A percentile compares a stretch with the other conserved stretches of the same genome.
phyloP scores from a whole-genome alignment of 2,329 filamentous ascomycete genomes.

The Neopestalotiopsis clavispora region DNA sequence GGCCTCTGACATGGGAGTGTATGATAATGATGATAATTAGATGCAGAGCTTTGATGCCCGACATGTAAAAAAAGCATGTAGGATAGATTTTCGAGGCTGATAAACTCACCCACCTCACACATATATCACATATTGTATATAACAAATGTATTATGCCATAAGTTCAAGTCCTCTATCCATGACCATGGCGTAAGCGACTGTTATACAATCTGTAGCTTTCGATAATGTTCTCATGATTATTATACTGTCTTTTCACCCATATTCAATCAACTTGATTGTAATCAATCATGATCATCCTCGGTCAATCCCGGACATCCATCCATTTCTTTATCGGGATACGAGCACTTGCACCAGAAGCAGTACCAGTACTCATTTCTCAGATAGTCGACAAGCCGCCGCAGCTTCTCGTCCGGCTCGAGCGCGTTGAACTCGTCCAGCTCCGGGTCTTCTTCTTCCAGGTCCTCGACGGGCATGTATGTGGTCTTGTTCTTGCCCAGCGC shows the following conservation, averaged over 20 bases:
- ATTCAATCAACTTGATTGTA: not conserved
- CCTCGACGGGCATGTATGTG: conserved; percentile 65
- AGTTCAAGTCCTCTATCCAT: not conserved
- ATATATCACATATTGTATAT: not conserved
- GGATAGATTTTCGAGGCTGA: conserved; percentile 7
- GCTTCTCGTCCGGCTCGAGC: conserved; percentile 67
- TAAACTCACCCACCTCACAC: not conserved
- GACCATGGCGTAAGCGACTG: not conserved
- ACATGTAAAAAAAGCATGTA: conserved; percentile 4
- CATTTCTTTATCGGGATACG: conserved; percentile 75
- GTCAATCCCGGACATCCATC: conserved; percentile 87
- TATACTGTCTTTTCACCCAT: not conserved
- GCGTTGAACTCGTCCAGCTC: conserved; percentile 83
- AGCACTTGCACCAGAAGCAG: conserved; percentile 95
- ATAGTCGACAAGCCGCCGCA: conserved; percentile 70
- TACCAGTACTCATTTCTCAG: conserved; percentile 77
- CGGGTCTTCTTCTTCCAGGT: conserved; percentile 77
- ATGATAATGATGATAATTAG: conserved; percentile 20
- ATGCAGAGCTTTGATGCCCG: not conserved
- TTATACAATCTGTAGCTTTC: not conserved
- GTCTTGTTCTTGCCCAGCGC: conserved; percentile 66
- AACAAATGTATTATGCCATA: not conserved
- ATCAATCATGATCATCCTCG: conserved; percentile 78
- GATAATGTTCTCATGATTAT: not conserved
- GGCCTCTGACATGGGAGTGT: conserved; percentile 50